Conservation (phyloP, 2,329 filamentous ascomycete genomes). For the Huntiella bhutanensis region DNA sequence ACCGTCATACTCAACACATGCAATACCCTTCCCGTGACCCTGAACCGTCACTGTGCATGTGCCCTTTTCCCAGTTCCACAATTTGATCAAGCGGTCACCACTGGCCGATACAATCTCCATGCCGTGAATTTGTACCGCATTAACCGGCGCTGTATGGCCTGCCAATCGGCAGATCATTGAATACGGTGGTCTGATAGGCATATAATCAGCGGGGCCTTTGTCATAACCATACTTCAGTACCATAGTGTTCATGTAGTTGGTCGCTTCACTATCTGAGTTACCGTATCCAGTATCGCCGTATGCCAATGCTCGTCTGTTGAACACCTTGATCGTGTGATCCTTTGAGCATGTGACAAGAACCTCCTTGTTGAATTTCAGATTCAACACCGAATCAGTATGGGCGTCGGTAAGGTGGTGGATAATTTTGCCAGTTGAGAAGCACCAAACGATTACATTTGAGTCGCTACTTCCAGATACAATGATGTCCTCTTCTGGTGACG, state of each 20-base stretch:
- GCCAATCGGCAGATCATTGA: slow-evolving; percentile 60
- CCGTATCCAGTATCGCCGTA: slow-evolving; percentile 40
- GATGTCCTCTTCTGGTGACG: slow-evolving; percentile 67
- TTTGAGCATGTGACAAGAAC: slow-evolving; percentile 95
- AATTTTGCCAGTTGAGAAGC: slow-evolving; percentile 73
- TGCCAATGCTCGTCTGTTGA: slow-evolving; percentile 57
- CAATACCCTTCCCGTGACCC: slow-evolving; percentile 87
- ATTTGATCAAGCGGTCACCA: slow-evolving; percentile 80
- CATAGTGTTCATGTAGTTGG: slow-evolving; percentile 34
- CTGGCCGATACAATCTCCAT: slow-evolving; percentile 86
- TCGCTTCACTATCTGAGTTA: slow-evolving; percentile 13
- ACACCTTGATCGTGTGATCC: slow-evolving; percentile 91
- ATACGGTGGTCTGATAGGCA: slow-evolving; percentile 43
- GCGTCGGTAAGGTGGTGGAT: slow-evolving; percentile 58
- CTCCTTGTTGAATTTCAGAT: slow-evolving; percentile 77
- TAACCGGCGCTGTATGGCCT: slow-evolving; percentile 81
- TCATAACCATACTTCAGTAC: slow-evolving; percentile 37
- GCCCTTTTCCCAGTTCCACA: slow-evolving; percentile 79
- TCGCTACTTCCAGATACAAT: slow-evolving; percentile 95
- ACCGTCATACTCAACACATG: slow-evolving; percentile 92
- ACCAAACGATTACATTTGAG: slow-evolving; percentile 77
- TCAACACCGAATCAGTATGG: slow-evolving; percentile 79
- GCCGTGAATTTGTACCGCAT: slow-evolving; percentile 78
- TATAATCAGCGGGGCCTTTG: slow-evolving; percentile 24
- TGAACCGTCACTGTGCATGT: slow-evolving; percentile 58